These are phyloP conservation scores for Aspergillus mulundensis DNA, from an alignment of 495 filamentous ascomycete genomes.

Conservation along the genomic window DNA sequence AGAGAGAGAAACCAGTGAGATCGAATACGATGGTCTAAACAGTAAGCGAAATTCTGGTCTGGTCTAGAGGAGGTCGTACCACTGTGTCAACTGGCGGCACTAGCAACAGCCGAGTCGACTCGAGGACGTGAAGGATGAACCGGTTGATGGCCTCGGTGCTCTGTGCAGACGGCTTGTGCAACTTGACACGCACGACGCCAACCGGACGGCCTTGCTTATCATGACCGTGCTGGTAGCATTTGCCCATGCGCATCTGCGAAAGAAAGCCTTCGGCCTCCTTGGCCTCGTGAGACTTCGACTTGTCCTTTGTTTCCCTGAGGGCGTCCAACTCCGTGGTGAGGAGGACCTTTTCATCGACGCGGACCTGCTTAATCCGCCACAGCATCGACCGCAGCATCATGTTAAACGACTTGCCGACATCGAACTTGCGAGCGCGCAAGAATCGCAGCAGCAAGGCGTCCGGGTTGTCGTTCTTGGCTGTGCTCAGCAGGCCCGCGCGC, in stretches of 20 bases:
- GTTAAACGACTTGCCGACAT: conserved; percentile 79
- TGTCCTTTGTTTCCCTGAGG: conserved; percentile 50
- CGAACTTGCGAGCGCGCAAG: conserved; percentile 90
- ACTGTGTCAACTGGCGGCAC: conserved; percentile 77
- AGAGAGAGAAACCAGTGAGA: conserved; percentile 85
- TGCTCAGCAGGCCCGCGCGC: conserved; percentile 71
- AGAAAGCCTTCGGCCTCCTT: conserved; percentile 76
- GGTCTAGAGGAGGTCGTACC: conserved; percentile 48
- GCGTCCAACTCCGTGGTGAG: conserved; percentile 66
- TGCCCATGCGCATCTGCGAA: conserved; percentile 80
- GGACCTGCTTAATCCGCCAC: conserved; percentile 75
- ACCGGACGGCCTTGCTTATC: conserved; percentile 83
- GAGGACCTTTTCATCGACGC: conserved; percentile 81
- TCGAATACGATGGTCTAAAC: conserved; percentile 78
- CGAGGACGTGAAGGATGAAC: conserved; percentile 90
- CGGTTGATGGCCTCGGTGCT: conserved; percentile 73
- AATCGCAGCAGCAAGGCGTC: conserved; percentile 88
- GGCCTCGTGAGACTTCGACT: conserved; percentile 47
- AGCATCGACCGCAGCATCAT: conserved; percentile 90
- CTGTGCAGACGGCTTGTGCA: conserved; percentile 86
- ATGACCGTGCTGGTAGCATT: conserved; percentile 80
- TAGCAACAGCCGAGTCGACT: conserved; percentile 77
- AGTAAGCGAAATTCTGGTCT: background rate
- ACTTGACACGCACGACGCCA: conserved; percentile 69
- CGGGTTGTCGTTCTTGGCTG: conserved; percentile 89